Conservation (phyloP, 306 rosid species). For the Fagus sylvatica region DNA sequence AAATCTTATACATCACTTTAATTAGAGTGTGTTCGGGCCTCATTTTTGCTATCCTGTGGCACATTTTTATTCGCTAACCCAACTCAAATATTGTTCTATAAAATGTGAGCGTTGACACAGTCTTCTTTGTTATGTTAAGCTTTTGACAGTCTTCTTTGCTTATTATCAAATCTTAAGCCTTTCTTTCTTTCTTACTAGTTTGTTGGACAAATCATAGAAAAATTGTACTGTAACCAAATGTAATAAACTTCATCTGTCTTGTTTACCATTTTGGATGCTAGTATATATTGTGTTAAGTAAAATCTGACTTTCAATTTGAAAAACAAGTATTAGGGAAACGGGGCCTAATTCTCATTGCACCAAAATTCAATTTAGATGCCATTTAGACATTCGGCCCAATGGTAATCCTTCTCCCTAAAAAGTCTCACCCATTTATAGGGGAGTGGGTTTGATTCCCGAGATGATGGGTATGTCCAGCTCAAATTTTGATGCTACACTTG, state of each 20-base stretch:
- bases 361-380: constrained; percentile 36
- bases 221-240: background rate
- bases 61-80: no score
- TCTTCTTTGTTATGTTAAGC: no score
- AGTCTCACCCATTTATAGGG: no score
- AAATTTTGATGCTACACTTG: constrained; percentile 89
- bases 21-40: no score
- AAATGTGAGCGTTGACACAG: no score
- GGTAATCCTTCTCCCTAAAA: no score
- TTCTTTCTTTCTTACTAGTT: constrained; percentile 63
- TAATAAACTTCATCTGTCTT: background rate
- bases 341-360: constrained; percentile 93
- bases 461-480: constrained; percentile 61
- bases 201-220: background rate
- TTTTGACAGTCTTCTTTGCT: no score
- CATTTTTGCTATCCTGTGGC: no score
- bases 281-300: background rate
- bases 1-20: no score
- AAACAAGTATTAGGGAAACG: constrained; percentile 29
- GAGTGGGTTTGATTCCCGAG: constrained; percentile 10
- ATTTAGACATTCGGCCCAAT: no score
- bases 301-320: background rate
- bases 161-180: constrained; percentile 60
- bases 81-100: no score
- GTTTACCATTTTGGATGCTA: background rate